Conservation (phyloP, 116 monocot genomes). For the Posidonia oceanica region DNA sequence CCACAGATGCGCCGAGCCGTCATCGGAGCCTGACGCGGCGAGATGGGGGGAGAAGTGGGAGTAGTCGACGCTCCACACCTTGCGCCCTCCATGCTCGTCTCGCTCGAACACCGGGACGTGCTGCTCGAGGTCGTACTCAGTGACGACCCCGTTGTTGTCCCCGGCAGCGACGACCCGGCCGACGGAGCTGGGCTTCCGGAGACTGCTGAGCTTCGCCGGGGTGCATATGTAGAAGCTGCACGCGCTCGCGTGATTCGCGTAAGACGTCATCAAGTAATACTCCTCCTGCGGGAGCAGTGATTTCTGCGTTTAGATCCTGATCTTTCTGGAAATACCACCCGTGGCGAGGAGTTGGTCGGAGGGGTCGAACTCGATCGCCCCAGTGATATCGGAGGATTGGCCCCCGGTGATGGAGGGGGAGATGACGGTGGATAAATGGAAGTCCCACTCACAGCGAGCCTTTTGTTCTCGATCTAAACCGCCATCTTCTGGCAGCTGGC, state of each 20-base stretch:
- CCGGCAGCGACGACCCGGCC: constrained; percentile 31
- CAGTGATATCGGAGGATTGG: constrained; percentile 38
- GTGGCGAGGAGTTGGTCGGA: constrained; percentile 53
- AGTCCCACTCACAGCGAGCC: constrained; percentile 51
- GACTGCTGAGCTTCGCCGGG: constrained; percentile 95
- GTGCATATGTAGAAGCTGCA: constrained; percentile 51
- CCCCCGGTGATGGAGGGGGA: constrained; percentile 3
- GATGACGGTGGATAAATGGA: constrained; percentile 33
- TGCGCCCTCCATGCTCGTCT: constrained; percentile 81
- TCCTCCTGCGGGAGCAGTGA: not conserved
- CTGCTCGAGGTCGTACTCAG: constrained; percentile 82
- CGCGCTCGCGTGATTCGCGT: constrained; percentile 8
- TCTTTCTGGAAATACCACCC: constrained; percentile 67
- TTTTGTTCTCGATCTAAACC: not conserved
- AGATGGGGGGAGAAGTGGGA: constrained; percentile 18
- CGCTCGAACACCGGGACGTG: constrained; percentile 47
- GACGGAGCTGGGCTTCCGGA: constrained; percentile 30
- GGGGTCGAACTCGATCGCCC: constrained; percentile 59
- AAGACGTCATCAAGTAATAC: not conserved
- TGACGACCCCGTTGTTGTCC: constrained; percentile 95
- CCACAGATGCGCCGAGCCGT: constrained; percentile 65
- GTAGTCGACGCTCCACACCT: constrained; percentile 81
- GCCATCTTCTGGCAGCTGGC: not conserved
- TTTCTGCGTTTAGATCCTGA: constrained; percentile 30
- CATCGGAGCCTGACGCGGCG: constrained; percentile 65